A percentile compares a stretch with the other conserved stretches of the same genome.
Evolutionary conservation across 129 eudicot species (phyloP).

Genomic region (Ambrosia artemisiifolia): DNA sequence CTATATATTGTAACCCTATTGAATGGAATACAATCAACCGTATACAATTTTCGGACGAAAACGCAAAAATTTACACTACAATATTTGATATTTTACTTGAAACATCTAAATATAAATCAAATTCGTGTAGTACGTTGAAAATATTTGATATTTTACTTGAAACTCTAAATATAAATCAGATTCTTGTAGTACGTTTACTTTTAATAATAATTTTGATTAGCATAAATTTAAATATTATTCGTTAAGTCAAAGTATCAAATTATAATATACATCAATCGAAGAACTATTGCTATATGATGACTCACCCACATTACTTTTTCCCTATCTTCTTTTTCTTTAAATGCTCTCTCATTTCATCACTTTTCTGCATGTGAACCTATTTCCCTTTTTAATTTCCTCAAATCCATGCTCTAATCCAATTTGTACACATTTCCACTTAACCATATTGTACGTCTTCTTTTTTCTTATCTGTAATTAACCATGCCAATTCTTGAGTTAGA

Average conservation of each 20-base stretch:
- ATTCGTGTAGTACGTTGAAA: too few relatives aligned
- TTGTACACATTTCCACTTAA: conserved; percentile 15
- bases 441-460: not conserved
- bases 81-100: too few relatives aligned
- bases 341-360: conserved; percentile 19
- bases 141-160: too few relatives aligned
- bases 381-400: not conserved
- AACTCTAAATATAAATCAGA: too few relatives aligned
- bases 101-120: too few relatives aligned
- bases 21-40: too few relatives aligned
- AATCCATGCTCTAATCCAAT: conserved; percentile 17
- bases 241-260: conserved; percentile 1
- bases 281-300: conserved; percentile 32
- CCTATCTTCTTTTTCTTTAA: conserved; percentile 23
- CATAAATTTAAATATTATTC: not conserved
- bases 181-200: not conserved
- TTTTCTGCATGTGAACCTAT: conserved; percentile 35
- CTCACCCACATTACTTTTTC: conserved; percentile 24
- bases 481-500: conserved; percentile 37
- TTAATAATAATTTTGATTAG: not conserved
- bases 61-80: too few relatives aligned
- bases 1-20: too few relatives aligned
- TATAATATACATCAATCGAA: conserved; percentile 2
- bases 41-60: too few relatives aligned
- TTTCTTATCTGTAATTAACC: conserved; percentile 6